Evolutionary conservation across 75 land plant species (phyloP).

Genomic region (Chamaecyparis obtusa): DNA sequence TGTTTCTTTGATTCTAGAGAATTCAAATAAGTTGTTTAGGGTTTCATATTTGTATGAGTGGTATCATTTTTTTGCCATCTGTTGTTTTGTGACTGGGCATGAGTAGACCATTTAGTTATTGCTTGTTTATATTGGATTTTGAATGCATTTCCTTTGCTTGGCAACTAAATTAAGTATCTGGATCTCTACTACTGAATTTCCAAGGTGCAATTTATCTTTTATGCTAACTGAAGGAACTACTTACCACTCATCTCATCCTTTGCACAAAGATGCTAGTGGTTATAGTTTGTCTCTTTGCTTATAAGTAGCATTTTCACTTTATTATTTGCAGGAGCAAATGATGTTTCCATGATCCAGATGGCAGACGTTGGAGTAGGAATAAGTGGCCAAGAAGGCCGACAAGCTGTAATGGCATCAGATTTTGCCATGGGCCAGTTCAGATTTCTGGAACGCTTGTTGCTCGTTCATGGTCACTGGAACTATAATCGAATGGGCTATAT

Average conservation of each 20-base stretch:
- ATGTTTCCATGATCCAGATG: conserved; percentile 96
- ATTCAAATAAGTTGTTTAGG: background rate
- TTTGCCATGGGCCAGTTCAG: conserved; percentile 94
- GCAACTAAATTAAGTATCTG: background rate
- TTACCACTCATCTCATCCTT: background rate
- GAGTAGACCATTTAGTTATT: background rate
- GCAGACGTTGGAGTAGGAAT: conserved; percentile 95
- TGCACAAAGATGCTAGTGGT: background rate
- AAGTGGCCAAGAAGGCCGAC: conserved; percentile 92
- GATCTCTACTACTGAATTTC: background rate
- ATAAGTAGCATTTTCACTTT: background rate
- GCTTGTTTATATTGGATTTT: background rate
- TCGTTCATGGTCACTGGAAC: conserved; percentile 94
- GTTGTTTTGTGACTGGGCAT: background rate
- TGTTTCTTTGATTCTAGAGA: background rate
- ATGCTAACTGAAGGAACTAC: background rate
- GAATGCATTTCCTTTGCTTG: background rate
- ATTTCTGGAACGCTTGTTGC: conserved; percentile 66
- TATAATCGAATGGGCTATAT: conserved; percentile 76
- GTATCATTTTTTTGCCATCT: background rate
- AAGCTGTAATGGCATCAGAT: conserved; percentile 95
- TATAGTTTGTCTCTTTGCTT: background rate
- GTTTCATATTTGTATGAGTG: background rate
- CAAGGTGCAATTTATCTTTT: background rate
- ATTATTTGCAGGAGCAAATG: conserved; percentile 70